A percentile compares a stretch with the other conserved stretches of the same genome.
These are phyloP conservation scores for Asclepias syriaca DNA, from an alignment of 257 asterid species.

Conservation along the genomic window DNA sequence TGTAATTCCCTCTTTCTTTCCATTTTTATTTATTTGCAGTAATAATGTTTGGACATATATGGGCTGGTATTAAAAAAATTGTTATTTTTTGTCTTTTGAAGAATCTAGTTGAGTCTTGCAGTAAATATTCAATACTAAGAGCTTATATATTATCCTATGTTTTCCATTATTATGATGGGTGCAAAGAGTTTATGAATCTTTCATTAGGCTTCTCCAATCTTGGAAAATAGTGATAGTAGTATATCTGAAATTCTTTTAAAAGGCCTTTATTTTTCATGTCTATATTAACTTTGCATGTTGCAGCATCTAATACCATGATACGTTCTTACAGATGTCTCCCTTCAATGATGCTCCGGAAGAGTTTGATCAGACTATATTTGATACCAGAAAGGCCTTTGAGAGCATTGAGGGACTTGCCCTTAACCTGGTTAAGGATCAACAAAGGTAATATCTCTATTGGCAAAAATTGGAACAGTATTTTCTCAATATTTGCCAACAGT, in stretches of 20 bases:
- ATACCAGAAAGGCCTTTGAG: constrained; percentile 52
- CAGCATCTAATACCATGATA: constrained; percentile 13
- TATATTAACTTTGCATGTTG: background rate
- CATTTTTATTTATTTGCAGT: constrained; percentile 11
- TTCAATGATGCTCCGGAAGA: constrained; percentile 86
- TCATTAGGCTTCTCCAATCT: background rate
- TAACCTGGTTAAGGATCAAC: constrained; percentile 77
- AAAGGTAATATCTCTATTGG: constrained; percentile 44
- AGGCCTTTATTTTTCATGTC: constrained; percentile 3
- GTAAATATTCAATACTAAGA: background rate
- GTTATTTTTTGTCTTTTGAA: background rate
- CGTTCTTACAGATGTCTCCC: constrained; percentile 65
- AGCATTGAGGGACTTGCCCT: constrained; percentile 55
- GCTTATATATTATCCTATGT: background rate
- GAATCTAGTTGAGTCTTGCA: background rate
- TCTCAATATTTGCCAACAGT: background rate
- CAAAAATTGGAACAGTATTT: background rate
- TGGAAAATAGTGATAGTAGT: constrained; percentile 2
- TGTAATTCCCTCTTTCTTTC: constrained; percentile 38
- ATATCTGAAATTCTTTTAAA: background rate
- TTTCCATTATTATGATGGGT: background rate
- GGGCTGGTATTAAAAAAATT: background rate
- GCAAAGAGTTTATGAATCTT: background rate
- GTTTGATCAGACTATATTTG: constrained; percentile 91
- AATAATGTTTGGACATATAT: background rate